Evolutionary conservation across 805 yeast species (phyloP).

Genomic region (Lipomyces sp.): DNA sequence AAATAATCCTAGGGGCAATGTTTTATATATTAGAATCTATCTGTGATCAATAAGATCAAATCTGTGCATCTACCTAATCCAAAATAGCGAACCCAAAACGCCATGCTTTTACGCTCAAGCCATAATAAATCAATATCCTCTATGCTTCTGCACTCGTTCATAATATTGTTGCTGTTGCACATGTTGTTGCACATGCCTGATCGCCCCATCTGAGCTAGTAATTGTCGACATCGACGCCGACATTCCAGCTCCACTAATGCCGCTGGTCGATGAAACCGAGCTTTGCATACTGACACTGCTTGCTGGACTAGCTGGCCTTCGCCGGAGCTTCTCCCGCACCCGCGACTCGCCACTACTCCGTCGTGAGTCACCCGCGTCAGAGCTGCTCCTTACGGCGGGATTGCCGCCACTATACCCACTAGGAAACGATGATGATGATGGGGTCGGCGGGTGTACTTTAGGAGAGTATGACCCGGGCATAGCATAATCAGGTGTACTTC

Average conservation of each 20-base stretch:
- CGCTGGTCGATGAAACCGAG: slow-evolving; percentile 14
- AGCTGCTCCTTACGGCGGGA: not conserved
- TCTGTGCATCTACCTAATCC: not conserved
- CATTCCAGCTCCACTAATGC: not conserved
- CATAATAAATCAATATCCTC: not conserved
- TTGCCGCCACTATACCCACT: not conserved
- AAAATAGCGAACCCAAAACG: not conserved
- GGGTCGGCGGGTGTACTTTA: not conserved
- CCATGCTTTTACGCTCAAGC: not conserved
- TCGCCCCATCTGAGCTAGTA: not conserved
- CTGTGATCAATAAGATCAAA: too few species aligned
- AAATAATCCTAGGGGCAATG: too few species aligned
- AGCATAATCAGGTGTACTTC: slow-evolving; percentile 9
- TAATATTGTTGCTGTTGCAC: slow-evolving; percentile 7
- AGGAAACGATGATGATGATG: not conserved
- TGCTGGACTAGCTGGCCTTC: slow-evolving; percentile 22
- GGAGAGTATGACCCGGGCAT: slow-evolving; percentile 9
- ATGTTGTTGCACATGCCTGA: not conserved
- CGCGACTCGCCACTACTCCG: slow-evolving; percentile 32
- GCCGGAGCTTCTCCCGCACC: slow-evolving; percentile 31
- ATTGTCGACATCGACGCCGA: slow-evolving; percentile 9
- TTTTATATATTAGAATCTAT: too few species aligned
- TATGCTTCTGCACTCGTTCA: slow-evolving; percentile 2
- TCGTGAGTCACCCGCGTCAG: slow-evolving; percentile 29
- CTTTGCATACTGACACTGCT: slow-evolving; percentile 17